Conservation (phyloP, 2,329 filamentous ascomycete species). For the Monilinia fructicola region DNA sequence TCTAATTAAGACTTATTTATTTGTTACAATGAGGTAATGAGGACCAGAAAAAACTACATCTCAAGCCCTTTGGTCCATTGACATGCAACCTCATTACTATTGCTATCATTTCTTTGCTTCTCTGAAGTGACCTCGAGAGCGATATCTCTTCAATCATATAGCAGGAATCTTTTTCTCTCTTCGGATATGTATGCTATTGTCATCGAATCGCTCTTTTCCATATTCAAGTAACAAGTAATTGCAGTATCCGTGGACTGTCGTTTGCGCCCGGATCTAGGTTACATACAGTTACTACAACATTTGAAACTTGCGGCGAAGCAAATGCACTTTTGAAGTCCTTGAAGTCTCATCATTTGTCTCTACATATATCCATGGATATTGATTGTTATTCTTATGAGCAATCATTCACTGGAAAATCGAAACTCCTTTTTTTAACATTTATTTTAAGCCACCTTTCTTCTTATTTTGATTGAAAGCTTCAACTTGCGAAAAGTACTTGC, state of each 20-base stretch:
- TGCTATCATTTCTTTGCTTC: not conserved
- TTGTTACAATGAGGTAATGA: not conserved
- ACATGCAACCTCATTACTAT: no score
- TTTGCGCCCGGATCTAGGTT: slow-evolving; percentile 5
- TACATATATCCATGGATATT: no score
- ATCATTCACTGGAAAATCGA: not conserved
- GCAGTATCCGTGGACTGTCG: no score
- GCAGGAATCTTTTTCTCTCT: not conserved
- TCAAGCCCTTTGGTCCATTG: not conserved
- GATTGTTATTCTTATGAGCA: not conserved
- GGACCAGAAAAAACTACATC: not conserved
- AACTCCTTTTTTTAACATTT: not conserved
- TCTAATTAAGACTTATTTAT: slow-evolving; percentile 1
- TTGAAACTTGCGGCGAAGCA: slow-evolving; percentile 19
- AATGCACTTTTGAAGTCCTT: not conserved
- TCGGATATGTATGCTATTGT: not conserved
- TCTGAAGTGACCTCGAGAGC: not conserved
- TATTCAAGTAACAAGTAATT: not conserved
- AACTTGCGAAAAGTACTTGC: not conserved
- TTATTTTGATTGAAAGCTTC: not conserved
- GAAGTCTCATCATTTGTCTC: not conserved
- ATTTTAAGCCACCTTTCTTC: not conserved
- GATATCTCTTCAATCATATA: not conserved
- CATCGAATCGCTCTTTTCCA: not conserved
- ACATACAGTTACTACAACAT: not conserved